These are phyloP conservation scores for Ensete ventricosum DNA, from an alignment of 176 grass and related monocot species.

Conservation along the genomic window DNA sequence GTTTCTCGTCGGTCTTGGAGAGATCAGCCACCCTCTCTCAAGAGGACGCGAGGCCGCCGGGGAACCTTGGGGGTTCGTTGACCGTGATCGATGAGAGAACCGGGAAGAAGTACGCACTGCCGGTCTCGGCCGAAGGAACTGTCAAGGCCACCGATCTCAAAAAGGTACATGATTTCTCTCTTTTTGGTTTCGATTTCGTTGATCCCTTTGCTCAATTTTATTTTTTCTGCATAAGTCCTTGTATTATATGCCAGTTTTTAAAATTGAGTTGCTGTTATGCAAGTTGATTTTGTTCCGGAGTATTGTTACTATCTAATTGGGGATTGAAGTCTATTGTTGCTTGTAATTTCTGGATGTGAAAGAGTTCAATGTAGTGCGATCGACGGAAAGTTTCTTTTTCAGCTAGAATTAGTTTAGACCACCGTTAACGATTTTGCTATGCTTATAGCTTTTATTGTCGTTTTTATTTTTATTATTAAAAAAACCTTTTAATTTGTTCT, in stretches of 20 bases:
- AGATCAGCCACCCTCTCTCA: constrained; percentile 27
- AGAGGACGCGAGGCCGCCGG: constrained; percentile 8
- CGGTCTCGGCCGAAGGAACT: constrained; percentile 65
- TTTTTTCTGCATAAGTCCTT: too few relatives aligned
- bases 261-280: not conserved
- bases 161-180: constrained; percentile 35
- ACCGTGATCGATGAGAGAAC: constrained; percentile 58
- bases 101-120: constrained; percentile 48
- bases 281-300: not conserved
- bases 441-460: too few relatives aligned
- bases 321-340: not conserved
- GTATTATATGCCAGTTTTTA: too few relatives aligned
- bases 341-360: not conserved
- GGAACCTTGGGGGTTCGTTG: constrained; percentile 42
- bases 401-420: too few relatives aligned
- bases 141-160: constrained; percentile 79
- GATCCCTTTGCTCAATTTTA: not conserved
- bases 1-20: constrained; percentile 26
- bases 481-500: not conserved
- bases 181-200: not conserved
- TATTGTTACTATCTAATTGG: not conserved
- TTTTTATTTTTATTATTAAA: not conserved
- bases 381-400: not conserved
- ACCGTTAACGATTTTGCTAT: too few relatives aligned
- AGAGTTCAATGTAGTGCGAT: not conserved